These are phyloP conservation scores for Fusarium sp. DNA, from an alignment of 2,329 filamentous ascomycete genomes.

Conservation along the genomic window DNA sequence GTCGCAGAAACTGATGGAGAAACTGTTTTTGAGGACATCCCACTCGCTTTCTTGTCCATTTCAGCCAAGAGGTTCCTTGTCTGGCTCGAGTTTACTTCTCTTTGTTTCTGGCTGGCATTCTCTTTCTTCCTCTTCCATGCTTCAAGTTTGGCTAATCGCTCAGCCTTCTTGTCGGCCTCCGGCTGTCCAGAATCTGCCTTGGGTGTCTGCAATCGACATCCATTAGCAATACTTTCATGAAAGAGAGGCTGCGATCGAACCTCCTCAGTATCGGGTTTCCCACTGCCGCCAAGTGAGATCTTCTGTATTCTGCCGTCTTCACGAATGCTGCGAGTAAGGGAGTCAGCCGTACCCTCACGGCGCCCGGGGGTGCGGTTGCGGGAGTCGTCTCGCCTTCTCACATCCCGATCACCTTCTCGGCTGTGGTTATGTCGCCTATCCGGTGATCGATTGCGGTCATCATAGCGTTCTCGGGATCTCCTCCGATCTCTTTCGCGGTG, in stretches of 20 bases:
- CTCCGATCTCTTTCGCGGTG: constrained; percentile 65
- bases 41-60: constrained; percentile 75
- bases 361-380: constrained; percentile 71
- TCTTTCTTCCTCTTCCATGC: constrained; percentile 94
- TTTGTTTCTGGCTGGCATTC: constrained; percentile 76
- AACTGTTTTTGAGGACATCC: constrained; percentile 52
- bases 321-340: constrained; percentile 71
- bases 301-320: constrained; percentile 68
- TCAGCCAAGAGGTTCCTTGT: constrained; percentile 74
- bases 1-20: constrained; percentile 64
- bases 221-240: constrained; percentile 36
- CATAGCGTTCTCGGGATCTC: constrained; percentile 69
- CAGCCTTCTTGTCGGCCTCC: constrained; percentile 79
- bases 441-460: constrained; percentile 67
- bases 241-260: constrained; percentile 55
- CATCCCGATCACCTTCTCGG: constrained; percentile 71
- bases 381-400: constrained; percentile 79
- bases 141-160: constrained; percentile 82
- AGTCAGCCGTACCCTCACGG: constrained; percentile 77
- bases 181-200: constrained; percentile 60
- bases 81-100: constrained; percentile 71
- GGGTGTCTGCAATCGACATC: constrained; percentile 61
- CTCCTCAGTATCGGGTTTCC: constrained; percentile 62
- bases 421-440: constrained; percentile 68
- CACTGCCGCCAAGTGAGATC: constrained; percentile 59